phyloP scores from a whole-genome alignment of 176 grass and related monocot genomes.

The Musa schizocarpa region DNA sequence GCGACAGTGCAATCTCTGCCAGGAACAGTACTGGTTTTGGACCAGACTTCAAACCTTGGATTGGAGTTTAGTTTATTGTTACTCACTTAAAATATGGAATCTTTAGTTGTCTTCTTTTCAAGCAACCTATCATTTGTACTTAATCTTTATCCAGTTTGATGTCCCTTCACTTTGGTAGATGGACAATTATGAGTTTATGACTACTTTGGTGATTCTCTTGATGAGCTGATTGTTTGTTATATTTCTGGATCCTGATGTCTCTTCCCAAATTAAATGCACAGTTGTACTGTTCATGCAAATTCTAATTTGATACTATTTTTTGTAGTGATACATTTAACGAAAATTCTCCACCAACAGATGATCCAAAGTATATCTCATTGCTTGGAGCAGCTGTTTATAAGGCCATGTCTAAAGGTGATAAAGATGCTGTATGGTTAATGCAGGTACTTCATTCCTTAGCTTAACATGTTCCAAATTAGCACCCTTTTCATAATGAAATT shows the following conservation, averaged over 20 bases:
- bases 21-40: no score
- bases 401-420: conserved; percentile 75
- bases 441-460: conserved; percentile 39
- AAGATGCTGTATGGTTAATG: conserved; percentile 94
- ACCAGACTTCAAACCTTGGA: no score
- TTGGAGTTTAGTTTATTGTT: no score
- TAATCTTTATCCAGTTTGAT: no score
- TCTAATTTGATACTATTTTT: conserved; percentile 25
- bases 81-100: no score
- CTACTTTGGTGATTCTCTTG: neutral
- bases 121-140: no score
- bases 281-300: neutral
- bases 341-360: conserved; percentile 83
- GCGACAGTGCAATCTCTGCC: no score
- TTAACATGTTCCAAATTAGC: neutral
- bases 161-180: no score
- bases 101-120: no score
- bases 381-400: conserved; percentile 87
- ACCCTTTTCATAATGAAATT: neutral
- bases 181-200: no score
- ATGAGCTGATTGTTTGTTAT: neutral
- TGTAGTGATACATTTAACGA: conserved; percentile 97
- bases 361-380: conserved; percentile 80
- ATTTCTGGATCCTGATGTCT: neutral
- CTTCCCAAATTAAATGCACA: conserved; percentile 1